Evolutionary conservation across 805 yeast species (phyloP).

Genomic region (Candida alai): DNA sequence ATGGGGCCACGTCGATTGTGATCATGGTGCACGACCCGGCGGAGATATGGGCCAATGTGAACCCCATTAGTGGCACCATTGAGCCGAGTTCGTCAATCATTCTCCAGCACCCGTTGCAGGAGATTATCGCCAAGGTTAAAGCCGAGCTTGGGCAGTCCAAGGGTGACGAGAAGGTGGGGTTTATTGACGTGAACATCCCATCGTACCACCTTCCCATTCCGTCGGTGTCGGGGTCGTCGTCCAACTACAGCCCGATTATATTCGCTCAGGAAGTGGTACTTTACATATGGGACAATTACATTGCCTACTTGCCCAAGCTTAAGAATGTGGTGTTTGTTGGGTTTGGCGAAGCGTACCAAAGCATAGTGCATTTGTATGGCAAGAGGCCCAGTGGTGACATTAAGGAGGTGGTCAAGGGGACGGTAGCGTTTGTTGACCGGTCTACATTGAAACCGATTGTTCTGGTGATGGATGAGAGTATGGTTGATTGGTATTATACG

Average conservation of each 20-base stretch:
- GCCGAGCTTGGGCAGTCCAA: conserved; percentile 25
- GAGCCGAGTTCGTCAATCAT: conserved; percentile 70
- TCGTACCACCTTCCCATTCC: conserved; percentile 39
- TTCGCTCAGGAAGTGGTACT: conserved; percentile 74
- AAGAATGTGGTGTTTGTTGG: conserved; percentile 77
- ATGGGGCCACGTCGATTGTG: conserved; percentile 58
- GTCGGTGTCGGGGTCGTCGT: conserved; percentile 27
- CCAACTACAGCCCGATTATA: conserved; percentile 53
- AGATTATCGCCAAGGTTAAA: conserved; percentile 55
- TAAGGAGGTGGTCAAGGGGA: conserved; percentile 60
- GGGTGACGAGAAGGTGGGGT: conserved; percentile 47
- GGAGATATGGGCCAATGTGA: conserved; percentile 83
- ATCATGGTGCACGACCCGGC: conserved; percentile 87
- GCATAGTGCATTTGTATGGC: conserved; percentile 82
- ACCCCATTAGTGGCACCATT: conserved; percentile 74
- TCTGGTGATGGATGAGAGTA: conserved; percentile 82
- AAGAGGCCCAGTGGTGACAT: conserved; percentile 61
- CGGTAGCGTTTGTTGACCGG: conserved; percentile 65
- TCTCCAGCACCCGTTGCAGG: conserved; percentile 63
- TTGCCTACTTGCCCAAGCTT: conserved; percentile 65
- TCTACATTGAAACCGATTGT: conserved; percentile 73
- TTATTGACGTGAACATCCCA: conserved; percentile 82
- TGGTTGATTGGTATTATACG: conserved; percentile 88
- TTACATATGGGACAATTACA: conserved; percentile 87
- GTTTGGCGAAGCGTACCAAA: conserved; percentile 83